Evolutionary conservation across 2,329 filamentous ascomycete genomes (phyloP).

Genomic region (Neospermospora avenae): DNA sequence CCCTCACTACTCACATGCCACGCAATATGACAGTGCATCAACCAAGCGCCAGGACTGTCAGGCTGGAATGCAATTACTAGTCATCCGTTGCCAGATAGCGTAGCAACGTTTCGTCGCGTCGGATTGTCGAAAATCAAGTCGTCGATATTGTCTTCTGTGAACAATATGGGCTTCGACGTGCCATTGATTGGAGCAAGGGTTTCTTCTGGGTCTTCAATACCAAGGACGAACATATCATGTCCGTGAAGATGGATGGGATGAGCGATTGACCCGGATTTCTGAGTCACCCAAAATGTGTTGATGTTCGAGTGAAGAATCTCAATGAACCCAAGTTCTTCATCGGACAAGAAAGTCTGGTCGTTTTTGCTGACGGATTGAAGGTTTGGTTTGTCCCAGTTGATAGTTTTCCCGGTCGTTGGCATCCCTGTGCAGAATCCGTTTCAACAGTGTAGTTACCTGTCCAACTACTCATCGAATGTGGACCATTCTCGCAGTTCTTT

Average conservation of each 20-base stretch:
- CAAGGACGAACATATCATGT: slow-evolving; percentile 46
- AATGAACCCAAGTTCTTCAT: slow-evolving; percentile 9
- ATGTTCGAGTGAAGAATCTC: slow-evolving; percentile 15
- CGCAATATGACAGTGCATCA: slow-evolving; percentile 46
- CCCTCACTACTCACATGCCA: slow-evolving; percentile 20
- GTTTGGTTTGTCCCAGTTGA: slow-evolving; percentile 42
- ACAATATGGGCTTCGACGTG: background rate
- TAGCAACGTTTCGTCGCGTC: slow-evolving; percentile 47
- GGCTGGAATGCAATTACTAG: slow-evolving; percentile 49
- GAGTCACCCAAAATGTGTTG: slow-evolving; percentile 12
- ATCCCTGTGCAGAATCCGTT: slow-evolving; percentile 13
- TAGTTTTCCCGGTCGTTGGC: slow-evolving; percentile 20
- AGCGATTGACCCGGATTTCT: slow-evolving; percentile 14
- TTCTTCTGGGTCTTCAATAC: slow-evolving; percentile 42
- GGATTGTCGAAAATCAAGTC: slow-evolving; percentile 45
- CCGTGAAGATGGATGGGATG: slow-evolving; percentile 49
- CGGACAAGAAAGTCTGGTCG: background rate
- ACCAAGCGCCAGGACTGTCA: slow-evolving; percentile 49
- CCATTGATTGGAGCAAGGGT: background rate
- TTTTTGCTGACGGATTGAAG: slow-evolving; percentile 35
- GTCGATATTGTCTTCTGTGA: slow-evolving; percentile 5
- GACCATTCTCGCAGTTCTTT: slow-evolving; percentile 9
- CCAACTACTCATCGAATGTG: slow-evolving; percentile 13
- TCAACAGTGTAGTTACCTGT: slow-evolving; percentile 7
- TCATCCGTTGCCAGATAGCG: slow-evolving; percentile 43